A percentile compares a stretch with the other conserved stretches of the same genome.
These are phyloP conservation scores for Mimosa pudica DNA, from an alignment of 306 rosid species.

Conservation along the genomic window DNA sequence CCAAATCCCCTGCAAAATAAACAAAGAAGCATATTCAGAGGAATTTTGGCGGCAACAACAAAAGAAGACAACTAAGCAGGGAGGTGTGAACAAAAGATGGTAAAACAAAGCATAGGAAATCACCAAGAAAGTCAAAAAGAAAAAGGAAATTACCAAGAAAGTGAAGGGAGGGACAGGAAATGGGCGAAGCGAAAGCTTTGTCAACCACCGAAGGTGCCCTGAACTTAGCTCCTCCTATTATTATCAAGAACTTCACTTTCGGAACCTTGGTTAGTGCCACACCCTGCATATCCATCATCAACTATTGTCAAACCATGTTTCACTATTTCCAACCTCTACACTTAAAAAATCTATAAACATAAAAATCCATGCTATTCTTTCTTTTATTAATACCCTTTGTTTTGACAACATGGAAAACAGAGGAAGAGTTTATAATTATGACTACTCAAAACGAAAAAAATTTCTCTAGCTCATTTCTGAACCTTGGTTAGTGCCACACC, in stretches of 20 bases:
- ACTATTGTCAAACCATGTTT: background rate
- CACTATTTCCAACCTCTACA: background rate
- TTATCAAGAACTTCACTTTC: constrained; percentile 62
- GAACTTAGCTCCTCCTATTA: constrained; percentile 84
- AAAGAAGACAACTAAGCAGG: background rate
- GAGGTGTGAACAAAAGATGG: background rate
- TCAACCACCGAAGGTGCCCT: constrained; percentile 44
- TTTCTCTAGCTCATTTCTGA: too few species aligned
- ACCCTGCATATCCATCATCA: constrained; percentile 49
- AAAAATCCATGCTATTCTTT: too few species aligned
- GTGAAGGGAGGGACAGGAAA: constrained; percentile 72
- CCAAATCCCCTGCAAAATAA: constrained; percentile 54
- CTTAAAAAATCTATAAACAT: background rate
- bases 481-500: too few species aligned
- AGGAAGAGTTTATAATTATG: background rate
- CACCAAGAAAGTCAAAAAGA: constrained; percentile 64
- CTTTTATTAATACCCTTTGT: background rate
- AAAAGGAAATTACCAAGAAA: constrained; percentile 63
- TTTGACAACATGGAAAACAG: background rate
- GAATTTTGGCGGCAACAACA: background rate
- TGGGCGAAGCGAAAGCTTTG: constrained; percentile 63
- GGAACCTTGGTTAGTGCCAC: constrained; percentile 71
- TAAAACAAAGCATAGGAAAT: constrained; percentile 8
- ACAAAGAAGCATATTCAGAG: background rate
- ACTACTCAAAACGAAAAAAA: too few species aligned